Percentiles rank a stretch among this genome's conserved stretches.
These are phyloP conservation scores for Yamadazyma phyllophila DNA, from an alignment of 805 yeast species.

Conservation along the genomic window DNA sequence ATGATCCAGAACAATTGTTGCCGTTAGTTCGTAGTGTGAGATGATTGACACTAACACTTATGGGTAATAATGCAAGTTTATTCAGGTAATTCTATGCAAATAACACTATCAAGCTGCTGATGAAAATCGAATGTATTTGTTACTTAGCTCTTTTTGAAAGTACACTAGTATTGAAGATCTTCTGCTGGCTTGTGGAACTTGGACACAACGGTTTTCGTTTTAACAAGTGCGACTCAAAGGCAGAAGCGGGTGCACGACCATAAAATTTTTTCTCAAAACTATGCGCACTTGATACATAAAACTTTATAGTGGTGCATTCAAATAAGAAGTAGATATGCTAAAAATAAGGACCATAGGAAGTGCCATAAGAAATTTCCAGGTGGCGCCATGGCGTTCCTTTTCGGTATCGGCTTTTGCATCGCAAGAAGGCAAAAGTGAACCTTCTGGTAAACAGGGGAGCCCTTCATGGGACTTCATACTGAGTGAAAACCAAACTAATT, in stretches of 20 bases:
- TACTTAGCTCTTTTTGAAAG: neutral
- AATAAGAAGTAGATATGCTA: neutral
- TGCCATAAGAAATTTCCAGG: neutral
- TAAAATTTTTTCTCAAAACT: slow-evolving; percentile 1
- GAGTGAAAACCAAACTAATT: slow-evolving; percentile 6
- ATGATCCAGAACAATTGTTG: neutral
- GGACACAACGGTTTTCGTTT: slow-evolving; percentile 6
- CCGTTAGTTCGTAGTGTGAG: neutral
- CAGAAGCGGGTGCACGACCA: slow-evolving; percentile 3
- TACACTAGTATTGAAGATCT: neutral
- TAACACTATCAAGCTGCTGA: neutral
- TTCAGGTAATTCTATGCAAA: no score
- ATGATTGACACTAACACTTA: neutral
- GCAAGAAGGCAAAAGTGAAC: neutral
- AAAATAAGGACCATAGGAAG: slow-evolving; percentile 2
- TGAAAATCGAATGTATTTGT: neutral
- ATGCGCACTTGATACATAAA: neutral
- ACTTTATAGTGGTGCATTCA: neutral
- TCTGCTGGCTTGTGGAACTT: neutral
- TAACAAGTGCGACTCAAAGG: neutral
- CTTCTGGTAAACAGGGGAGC: no score
- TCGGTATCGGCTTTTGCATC: slow-evolving; percentile 16
- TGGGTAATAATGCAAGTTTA: neutral
- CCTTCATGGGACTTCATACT: slow-evolving; percentile 22
- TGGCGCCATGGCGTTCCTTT: neutral